Conservation (phyloP, 2,329 filamentous ascomycete species). For the Coniochaeta pulveracea region DNA sequence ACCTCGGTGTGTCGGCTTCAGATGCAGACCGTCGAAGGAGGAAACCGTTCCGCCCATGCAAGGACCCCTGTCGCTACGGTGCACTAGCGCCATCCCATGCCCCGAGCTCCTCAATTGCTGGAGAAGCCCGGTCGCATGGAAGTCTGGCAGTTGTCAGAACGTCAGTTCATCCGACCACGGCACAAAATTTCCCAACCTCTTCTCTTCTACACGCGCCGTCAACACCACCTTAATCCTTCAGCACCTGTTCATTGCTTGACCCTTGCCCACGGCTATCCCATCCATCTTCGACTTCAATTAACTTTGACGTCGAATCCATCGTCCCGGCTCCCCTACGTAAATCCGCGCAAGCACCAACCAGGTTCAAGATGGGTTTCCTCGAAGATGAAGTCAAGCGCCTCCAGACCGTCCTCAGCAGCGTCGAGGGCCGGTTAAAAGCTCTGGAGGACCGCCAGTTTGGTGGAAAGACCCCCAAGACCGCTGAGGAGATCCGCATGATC, state of each 20-base stretch:
- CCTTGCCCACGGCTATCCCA: too few species aligned
- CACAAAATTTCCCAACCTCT: neutral
- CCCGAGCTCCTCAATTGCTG: too few species aligned
- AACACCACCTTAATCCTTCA: neutral
- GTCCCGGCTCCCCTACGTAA: conserved; percentile 6
- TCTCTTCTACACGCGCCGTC: neutral
- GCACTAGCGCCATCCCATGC: too few species aligned
- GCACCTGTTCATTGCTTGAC: too few species aligned
- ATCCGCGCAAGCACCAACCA: neutral
- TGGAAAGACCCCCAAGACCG: conserved; percentile 33
- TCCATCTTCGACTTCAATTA: too few species aligned
- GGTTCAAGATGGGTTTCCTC: conserved; percentile 69
- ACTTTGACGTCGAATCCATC: too few species aligned
- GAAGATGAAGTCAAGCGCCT: conserved; percentile 77
- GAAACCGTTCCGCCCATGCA: too few species aligned
- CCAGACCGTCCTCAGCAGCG: conserved; percentile 69
- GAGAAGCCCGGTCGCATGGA: too few species aligned
- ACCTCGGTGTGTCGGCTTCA: too few species aligned
- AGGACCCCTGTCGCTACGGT: too few species aligned
- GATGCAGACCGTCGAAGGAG: too few species aligned
- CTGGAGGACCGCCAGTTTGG: conserved; percentile 64
- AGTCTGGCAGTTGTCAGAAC: neutral
- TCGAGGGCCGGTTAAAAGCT: conserved; percentile 77
- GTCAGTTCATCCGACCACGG: neutral
- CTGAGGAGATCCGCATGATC: conserved; percentile 81